phyloP scores from a whole-genome alignment of 2,329 filamentous ascomycete genomes.

The Macroventuria anomochaeta region DNA sequence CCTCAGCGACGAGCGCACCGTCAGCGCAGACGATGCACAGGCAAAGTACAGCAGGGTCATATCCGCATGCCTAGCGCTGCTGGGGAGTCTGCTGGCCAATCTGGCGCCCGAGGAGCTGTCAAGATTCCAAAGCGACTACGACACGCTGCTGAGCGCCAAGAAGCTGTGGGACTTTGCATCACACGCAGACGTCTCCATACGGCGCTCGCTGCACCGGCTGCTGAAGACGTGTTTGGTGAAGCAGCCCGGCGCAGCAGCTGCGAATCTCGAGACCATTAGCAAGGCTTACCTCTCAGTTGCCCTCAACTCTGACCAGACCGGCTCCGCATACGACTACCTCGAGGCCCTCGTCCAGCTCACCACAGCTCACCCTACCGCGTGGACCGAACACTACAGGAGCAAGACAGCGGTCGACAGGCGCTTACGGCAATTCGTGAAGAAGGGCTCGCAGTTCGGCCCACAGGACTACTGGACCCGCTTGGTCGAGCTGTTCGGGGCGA shows the following conservation, averaged over 20 bases:
- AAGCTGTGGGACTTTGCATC: constrained; percentile 66
- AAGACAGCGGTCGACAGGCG: constrained; percentile 64
- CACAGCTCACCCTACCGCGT: constrained; percentile 68
- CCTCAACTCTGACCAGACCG: constrained; percentile 73
- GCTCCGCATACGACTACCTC: constrained; percentile 75
- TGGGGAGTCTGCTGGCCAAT: constrained; percentile 60
- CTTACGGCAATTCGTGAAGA: constrained; percentile 76
- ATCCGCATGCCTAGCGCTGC: constrained; percentile 63
- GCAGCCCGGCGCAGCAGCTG: constrained; percentile 50
- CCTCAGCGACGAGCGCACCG: constrained; percentile 86
- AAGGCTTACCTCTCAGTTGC: constrained; percentile 76
- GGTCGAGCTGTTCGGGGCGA: constrained; percentile 62
- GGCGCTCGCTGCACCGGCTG: constrained; percentile 64
- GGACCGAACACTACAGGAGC: constrained; percentile 69
- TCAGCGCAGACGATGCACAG: constrained; percentile 82
- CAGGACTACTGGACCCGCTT: constrained; percentile 76
- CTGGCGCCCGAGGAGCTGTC: constrained; percentile 60
- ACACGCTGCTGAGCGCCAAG: constrained; percentile 68
- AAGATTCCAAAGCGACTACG: constrained; percentile 68
- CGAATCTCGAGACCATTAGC: constrained; percentile 63
- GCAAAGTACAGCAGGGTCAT: constrained; percentile 84
- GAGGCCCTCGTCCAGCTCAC: constrained; percentile 73
- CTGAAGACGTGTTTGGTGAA: constrained; percentile 60
- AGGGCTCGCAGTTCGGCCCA: constrained; percentile 81
- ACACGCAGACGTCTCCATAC: constrained; percentile 63